Percentiles rank a stretch among this genome's conserved stretches.
Evolutionary conservation across 371 early-diverging fungal genomes (phyloP).

Genomic region (Batkoa obscura): DNA sequence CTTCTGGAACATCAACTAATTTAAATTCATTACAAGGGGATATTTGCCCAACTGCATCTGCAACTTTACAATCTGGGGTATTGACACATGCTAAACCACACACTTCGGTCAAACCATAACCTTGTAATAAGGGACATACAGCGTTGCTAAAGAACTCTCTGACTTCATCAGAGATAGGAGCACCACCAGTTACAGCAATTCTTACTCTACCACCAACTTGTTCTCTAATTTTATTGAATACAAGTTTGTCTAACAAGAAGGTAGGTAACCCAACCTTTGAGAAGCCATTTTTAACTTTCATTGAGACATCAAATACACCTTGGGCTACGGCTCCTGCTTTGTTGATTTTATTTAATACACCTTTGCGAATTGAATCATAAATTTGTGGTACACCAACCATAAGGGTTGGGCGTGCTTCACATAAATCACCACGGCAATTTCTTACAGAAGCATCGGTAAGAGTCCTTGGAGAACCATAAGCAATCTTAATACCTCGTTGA

Average conservation of each 20-base stretch:
- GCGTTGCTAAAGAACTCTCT: conserved; percentile 71
- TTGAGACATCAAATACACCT: conserved; percentile 51
- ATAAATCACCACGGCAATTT: conserved; percentile 86
- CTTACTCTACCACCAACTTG: conserved; percentile 86
- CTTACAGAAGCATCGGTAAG: conserved; percentile 80
- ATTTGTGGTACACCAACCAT: conserved; percentile 88
- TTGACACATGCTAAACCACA: conserved; percentile 41
- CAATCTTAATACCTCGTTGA: conserved; percentile 57
- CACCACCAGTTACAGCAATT: conserved; percentile 84
- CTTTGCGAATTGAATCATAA: conserved; percentile 83
- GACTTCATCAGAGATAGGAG: conserved; percentile 69
- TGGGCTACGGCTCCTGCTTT: conserved; percentile 37
- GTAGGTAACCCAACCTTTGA: conserved; percentile 29
- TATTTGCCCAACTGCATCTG: conserved; percentile 58
- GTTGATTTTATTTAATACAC: conserved; percentile 50
- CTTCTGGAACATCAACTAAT: conserved; percentile 72
- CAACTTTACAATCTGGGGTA: conserved; percentile 33
- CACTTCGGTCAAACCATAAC: conserved; percentile 66
- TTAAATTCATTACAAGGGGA: conserved; percentile 68
- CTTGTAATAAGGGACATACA: conserved; percentile 74
- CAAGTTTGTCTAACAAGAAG: conserved; percentile 48
- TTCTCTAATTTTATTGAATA: conserved; percentile 77
- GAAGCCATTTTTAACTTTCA: conserved; percentile 52
- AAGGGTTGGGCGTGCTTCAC: conserved; percentile 76
- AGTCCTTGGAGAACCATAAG: conserved; percentile 76